These are phyloP conservation scores for Opeltia flavorubescens DNA, from an alignment of 495 filamentous ascomycete genomes.

Conservation along the genomic window DNA sequence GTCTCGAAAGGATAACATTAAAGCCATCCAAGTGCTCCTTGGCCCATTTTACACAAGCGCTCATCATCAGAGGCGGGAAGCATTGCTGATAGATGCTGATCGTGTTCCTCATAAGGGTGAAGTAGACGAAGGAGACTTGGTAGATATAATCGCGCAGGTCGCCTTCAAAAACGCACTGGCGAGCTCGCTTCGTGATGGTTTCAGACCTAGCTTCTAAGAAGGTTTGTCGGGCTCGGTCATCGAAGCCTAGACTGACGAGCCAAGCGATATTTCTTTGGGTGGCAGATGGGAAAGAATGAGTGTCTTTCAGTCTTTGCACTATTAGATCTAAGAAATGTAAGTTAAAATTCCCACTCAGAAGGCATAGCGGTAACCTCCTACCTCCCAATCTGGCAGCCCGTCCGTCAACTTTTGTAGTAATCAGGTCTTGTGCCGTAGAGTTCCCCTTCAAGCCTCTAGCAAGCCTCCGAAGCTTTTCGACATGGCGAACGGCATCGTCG, in stretches of 20 bases:
- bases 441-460: conserved; percentile 73
- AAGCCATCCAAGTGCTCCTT: conserved; percentile 85
- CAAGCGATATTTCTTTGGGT: conserved; percentile 65
- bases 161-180: conserved; percentile 88
- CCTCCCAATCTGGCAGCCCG: conserved; percentile 65
- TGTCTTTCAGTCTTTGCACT: conserved; percentile 57
- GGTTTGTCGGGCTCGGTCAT: conserved; percentile 74
- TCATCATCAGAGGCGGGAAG: conserved; percentile 75
- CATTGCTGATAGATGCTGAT: conserved; percentile 76
- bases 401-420: conserved; percentile 78
- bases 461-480: conserved; percentile 70
- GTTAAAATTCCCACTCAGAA: background rate
- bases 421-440: conserved; percentile 70
- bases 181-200: conserved; percentile 63
- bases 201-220: conserved; percentile 68
- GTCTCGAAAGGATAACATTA: conserved; percentile 65
- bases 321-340: conserved; percentile 29
- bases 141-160: conserved; percentile 84
- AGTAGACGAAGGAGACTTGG: conserved; percentile 93
- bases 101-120: conserved; percentile 84
- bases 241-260: conserved; percentile 75
- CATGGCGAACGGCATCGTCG: conserved; percentile 63
- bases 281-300: conserved; percentile 53
- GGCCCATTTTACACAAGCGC: conserved; percentile 89
- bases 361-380: background rate